Conservation (phyloP, 192 early-diverging fungal genomes). For the Coemansia sp. region DNA sequence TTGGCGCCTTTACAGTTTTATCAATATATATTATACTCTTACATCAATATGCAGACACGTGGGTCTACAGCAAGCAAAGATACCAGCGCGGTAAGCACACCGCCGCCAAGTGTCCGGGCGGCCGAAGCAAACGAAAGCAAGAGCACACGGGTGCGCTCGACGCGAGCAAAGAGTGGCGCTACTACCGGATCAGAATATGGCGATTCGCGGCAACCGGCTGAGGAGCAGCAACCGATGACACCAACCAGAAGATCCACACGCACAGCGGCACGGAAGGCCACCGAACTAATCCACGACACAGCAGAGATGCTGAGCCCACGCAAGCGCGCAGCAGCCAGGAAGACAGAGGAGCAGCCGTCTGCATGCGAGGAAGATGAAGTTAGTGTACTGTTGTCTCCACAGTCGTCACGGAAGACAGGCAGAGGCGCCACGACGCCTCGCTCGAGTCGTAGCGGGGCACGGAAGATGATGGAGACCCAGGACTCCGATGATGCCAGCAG, state of each 20-base stretch:
- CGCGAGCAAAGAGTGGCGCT: conserved; percentile 14
- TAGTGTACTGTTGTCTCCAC: neutral
- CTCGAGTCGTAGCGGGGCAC: neutral
- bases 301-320: conserved; percentile 14
- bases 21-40: neutral
- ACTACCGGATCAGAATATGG: neutral
- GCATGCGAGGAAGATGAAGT: conserved; percentile 14
- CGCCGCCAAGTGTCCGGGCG: neutral
- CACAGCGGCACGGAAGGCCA: conserved; percentile 30
- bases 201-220: conserved; percentile 7
- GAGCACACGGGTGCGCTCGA: conserved; percentile 19
- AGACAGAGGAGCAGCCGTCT: conserved; percentile 2
- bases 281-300: conserved; percentile 25
- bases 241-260: conserved; percentile 40
- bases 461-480: neutral
- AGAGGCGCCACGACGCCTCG: neutral
- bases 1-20: neutral
- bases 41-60: conserved; percentile 16
- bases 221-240: conserved; percentile 16
- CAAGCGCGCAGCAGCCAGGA: conserved; percentile 16
- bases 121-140: neutral
- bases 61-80: conserved; percentile 8
- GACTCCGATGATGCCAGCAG: neutral
- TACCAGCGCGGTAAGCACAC: conserved; percentile 13
- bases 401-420: neutral